Evolutionary conservation across 805 yeast genomes (phyloP).

Genomic region (Candida bentonensis): DNA sequence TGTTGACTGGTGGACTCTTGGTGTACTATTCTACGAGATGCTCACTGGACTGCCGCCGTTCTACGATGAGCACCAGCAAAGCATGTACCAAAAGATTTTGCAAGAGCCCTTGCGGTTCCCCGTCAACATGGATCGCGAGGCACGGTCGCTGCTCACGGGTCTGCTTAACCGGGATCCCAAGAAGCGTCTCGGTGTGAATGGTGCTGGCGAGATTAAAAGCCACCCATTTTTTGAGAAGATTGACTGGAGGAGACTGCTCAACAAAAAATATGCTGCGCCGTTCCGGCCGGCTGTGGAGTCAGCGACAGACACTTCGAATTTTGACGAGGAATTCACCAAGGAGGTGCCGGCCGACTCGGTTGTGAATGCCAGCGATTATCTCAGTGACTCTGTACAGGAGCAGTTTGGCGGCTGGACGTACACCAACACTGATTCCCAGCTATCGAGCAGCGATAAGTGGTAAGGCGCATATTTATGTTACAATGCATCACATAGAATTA

Average conservation of each 20-base stretch:
- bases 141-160: constrained; percentile 62
- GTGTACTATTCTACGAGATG: constrained; percentile 90
- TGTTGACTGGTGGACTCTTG: constrained; percentile 98
- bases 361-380: constrained; percentile 60
- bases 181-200: constrained; percentile 60
- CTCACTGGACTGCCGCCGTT: constrained; percentile 94
- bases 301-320: constrained; percentile 82
- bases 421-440: constrained; percentile 19
- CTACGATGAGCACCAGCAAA: constrained; percentile 84
- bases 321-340: constrained; percentile 73
- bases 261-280: constrained; percentile 88
- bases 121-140: constrained; percentile 70
- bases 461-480: constrained; percentile 5
- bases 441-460: constrained; percentile 22
- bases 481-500: too few species aligned
- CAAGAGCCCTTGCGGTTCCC: constrained; percentile 87
- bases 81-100: constrained; percentile 87
- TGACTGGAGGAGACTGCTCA: constrained; percentile 73
- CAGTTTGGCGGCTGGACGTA: constrained; percentile 99
- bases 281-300: constrained; percentile 83
- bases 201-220: constrained; percentile 68
- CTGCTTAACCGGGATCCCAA: constrained; percentile 76
- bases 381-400: constrained; percentile 89
- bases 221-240: constrained; percentile 82
- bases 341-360: constrained; percentile 93